phyloP scores from a whole-genome alignment of 2,329 filamentous ascomycete species.

The Colletotrichum cuscutae region DNA sequence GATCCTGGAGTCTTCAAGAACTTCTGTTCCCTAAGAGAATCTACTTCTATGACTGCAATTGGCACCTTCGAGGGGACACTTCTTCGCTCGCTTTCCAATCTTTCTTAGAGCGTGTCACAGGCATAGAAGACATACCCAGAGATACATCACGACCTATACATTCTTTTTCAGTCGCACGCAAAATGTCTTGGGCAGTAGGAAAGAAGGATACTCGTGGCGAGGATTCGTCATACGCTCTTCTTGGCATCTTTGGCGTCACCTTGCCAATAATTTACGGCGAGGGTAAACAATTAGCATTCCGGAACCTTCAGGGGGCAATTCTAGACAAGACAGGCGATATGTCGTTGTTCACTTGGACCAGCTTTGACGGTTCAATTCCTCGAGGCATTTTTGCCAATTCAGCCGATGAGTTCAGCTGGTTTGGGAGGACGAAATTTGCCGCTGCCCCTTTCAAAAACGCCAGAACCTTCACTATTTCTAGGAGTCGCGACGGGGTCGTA shows the following conservation, averaged over 20 bases:
- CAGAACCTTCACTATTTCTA: background rate
- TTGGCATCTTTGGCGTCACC: conserved; percentile 4
- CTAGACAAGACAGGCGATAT: background rate
- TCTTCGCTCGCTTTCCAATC: background rate
- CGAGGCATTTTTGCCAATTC: conserved; percentile 2
- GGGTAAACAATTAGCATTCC: background rate
- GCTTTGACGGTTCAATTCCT: background rate
- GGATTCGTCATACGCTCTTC: background rate
- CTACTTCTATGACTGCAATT: conserved; percentile 8
- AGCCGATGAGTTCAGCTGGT: background rate
- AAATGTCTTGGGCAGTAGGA: conserved; percentile 14
- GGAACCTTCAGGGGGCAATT: conserved; percentile 8
- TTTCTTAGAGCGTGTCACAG: background rate
- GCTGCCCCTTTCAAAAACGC: background rate
- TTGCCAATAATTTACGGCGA: conserved; percentile 13
- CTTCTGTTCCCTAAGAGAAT: background rate
- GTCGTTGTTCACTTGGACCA: conserved; percentile 8
- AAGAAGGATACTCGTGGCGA: background rate
- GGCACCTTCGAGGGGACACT: background rate
- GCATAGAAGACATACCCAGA: background rate
- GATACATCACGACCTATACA: background rate
- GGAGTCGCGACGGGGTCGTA: background rate
- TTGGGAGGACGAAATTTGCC: background rate
- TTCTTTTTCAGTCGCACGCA: background rate
- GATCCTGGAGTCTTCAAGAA: conserved; percentile 13